Evolutionary conservation across 371 early-diverging fungal species (phyloP).

Genomic region (Zychaea mexicana): DNA sequence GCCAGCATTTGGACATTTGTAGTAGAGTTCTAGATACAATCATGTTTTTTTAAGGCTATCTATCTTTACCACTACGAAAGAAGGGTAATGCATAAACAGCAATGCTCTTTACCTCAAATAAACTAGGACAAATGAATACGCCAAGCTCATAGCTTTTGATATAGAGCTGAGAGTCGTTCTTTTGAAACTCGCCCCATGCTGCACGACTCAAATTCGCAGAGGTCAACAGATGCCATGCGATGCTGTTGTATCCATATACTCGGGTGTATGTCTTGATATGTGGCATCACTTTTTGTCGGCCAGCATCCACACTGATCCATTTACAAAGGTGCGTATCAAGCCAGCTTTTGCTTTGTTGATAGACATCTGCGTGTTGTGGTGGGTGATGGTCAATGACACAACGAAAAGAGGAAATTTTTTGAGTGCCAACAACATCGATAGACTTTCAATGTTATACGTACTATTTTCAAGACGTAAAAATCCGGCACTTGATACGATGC

Average conservation of each 20-base stretch:
- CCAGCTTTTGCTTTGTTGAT: constrained; percentile 56
- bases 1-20: constrained; percentile 6
- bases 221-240: constrained; percentile 58
- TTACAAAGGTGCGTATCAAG: constrained; percentile 46
- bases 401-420: not conserved
- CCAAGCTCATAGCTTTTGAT: constrained; percentile 67
- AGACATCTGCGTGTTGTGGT: constrained; percentile 29
- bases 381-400: too few relatives aligned
- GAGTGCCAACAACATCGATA: too few relatives aligned
- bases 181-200: constrained; percentile 57
- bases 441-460: constrained; percentile 1
- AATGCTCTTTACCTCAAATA: constrained; percentile 51
- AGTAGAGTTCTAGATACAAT: not conserved
- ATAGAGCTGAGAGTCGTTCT: constrained; percentile 45
- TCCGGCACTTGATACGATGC: constrained; percentile 26
- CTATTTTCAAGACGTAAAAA: constrained; percentile 26
- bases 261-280: constrained; percentile 57
- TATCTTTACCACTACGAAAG: not conserved
- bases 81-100: not conserved
- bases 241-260: constrained; percentile 4
- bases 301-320: constrained; percentile 53
- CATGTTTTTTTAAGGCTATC: not conserved
- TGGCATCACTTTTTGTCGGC: constrained; percentile 62
- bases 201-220: constrained; percentile 63
- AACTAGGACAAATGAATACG: constrained; percentile 47